Evolutionary conservation across 2,329 filamentous ascomycete species (phyloP).

Genomic region (Byssothecium circinans): DNA sequence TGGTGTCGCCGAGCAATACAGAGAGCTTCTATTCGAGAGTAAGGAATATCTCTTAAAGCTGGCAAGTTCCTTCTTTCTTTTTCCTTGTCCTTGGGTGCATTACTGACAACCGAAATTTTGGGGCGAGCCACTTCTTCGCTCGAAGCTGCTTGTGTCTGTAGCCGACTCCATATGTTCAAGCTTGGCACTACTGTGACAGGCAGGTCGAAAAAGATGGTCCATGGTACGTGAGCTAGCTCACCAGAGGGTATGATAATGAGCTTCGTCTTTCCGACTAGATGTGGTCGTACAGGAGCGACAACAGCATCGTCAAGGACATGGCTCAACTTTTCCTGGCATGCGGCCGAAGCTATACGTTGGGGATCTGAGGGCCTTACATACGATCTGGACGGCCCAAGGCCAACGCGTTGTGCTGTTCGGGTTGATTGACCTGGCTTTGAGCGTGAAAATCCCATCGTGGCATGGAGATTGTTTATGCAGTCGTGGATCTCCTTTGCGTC

Average conservation of each 20-base stretch:
- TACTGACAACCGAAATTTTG: slow-evolving; percentile 10
- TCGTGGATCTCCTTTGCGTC: slow-evolving; percentile 6
- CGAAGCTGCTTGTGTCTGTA: slow-evolving; percentile 3
- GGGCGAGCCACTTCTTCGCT: not conserved
- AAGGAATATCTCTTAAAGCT: slow-evolving; percentile 10
- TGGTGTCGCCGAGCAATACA: slow-evolving; percentile 8
- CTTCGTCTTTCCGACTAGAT: slow-evolving; percentile 3
- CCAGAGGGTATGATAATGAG: slow-evolving; percentile 13
- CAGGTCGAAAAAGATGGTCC: slow-evolving; percentile 10
- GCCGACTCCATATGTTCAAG: slow-evolving; percentile 10
- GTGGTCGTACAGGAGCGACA: slow-evolving; percentile 1
- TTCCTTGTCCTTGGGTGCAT: slow-evolving; percentile 7
- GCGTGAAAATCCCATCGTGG: not conserved
- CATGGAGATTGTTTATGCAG: slow-evolving; percentile 5
- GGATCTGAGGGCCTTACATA: not conserved
- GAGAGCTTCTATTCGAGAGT: slow-evolving; percentile 14
- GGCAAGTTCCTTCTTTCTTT: slow-evolving; percentile 1
- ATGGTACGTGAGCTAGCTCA: slow-evolving; percentile 14
- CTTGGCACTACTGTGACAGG: slow-evolving; percentile 12
- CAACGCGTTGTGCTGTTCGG: not conserved
- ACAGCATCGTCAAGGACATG: slow-evolving; percentile 1
- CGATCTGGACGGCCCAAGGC: not conserved
- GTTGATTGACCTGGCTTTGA: not conserved
- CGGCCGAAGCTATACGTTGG: slow-evolving; percentile 1
- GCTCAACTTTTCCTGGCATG: not conserved